Evolutionary conservation across 148 eudicot genomes (phyloP), one percentile per base, ranked within the genome.

Genomic region (Diospyros kaki): DNA sequence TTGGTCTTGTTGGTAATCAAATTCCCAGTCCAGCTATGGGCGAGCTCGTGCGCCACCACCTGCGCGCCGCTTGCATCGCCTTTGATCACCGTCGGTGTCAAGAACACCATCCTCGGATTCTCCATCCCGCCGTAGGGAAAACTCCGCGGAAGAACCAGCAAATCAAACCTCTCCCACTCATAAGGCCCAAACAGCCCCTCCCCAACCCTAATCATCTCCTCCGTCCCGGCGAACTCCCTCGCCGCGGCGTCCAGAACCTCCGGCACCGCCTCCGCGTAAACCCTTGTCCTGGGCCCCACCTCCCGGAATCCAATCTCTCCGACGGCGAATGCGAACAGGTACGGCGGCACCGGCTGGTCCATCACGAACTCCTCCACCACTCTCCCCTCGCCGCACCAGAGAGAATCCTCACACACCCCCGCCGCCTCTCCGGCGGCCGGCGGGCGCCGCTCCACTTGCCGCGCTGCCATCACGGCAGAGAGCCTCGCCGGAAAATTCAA

Each of bases 21-120:
- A 80, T 95, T 95, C 66, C 98, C 98, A 28, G 98, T 95, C 98
- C 98, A 95, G 84, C 98, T 92, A 84, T 95, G 98, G 69, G 97
- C 98, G 69, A 95, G 97, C 83, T 95, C 98, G 75, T 95, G 98
- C 1, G 98, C 98, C 81, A 95, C 98, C 38, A 95, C 96, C 85
- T 92, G 98, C 1, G 96, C 96, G 17, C 98, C 98, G 71, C 88
- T 92, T 1, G 96, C 90, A 68, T 95, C 98, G 66, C 98, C 98
- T 78, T 92, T 95, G 1, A 95, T 89, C 80, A 95, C 97, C 0
- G 98, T 95, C 6, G 98, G 98, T 7, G 98, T 92, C 83, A 95
- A 78, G 84, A 95, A 95, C 72, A 89, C 94, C 94, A 95, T 92
- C 81, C 98, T 87, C 10, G 98, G 98, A 78, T 95, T 95, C 85